Evolutionary conservation across 2,329 filamentous ascomycete species (phyloP), one percentile per base, ranked within the genome.

Genomic region (Colletotrichum liaoningense): DNA sequence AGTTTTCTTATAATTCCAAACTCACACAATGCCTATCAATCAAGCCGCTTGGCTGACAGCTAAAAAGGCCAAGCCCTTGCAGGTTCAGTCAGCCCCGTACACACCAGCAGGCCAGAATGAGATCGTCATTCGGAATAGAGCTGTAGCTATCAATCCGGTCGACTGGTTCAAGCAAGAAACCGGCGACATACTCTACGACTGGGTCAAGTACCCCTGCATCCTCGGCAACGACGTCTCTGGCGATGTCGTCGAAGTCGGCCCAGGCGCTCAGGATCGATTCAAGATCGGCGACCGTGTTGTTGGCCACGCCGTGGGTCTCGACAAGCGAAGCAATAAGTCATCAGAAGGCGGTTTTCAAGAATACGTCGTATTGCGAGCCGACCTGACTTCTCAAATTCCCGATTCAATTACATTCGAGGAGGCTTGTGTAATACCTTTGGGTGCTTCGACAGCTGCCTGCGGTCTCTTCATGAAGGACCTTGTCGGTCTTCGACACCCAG

Each of bases 161-260:
- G 79, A 82, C 22, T 59, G 75, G 33, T 67, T 73, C 46, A 77
- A 79, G 14, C 79, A 80, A 58, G 60, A 73, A 22, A 68, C 73
- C 58, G 76, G 75, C 7, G 62, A 75, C 49, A 64, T 74, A n/a
- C 63, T 73, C 22, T 76, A 75, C 14, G 74, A 70, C 35, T 77
- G 65, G 69, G 73, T 69, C 54, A 72, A 69, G 16, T 83, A 79
- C 68, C 82, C 81, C 4, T 69, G 72, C 24, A 77, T 86, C 33
- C 76, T 79, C 19, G 80, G 81, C 35, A 78, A 77, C 60, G 81
- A 82, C 66, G 76, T 79, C 5, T 80, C 80, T 33, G 80, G 80
- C 19, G 75, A 77, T n/a, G 78, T 81, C 4, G 52, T 77, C 56
- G 72, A 79, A 42, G 76, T 80, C n/a, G 79, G 79, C 42, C 30